These are phyloP conservation scores for Suillus occidentalis DNA, from an alignment of 768 basidiomycete species.

Conservation along the genomic window DNA sequence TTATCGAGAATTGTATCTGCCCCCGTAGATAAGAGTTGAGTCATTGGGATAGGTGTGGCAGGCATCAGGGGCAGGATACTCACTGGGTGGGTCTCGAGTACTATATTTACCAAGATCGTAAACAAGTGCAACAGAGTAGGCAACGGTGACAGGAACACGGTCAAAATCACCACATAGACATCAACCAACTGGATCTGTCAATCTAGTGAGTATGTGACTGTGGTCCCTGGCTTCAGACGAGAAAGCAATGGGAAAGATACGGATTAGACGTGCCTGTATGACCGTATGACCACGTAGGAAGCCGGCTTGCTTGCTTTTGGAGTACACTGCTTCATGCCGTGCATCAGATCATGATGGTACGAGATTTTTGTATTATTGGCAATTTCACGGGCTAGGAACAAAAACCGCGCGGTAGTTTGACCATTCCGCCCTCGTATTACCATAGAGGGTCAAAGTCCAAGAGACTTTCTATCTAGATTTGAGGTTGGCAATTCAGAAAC, in stretches of 20 bases:
- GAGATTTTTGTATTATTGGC: background rate
- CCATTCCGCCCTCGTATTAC: background rate
- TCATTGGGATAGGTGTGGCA: background rate
- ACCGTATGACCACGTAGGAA: background rate
- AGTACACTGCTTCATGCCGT: background rate
- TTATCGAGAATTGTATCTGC: background rate
- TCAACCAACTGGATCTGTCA: background rate
- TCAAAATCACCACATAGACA: background rate
- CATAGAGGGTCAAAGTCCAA: background rate
- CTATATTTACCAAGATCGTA: background rate
- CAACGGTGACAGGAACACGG: background rate
- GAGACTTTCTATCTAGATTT: background rate
- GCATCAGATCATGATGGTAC: background rate
- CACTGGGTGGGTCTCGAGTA: background rate
- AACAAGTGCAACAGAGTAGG: background rate
- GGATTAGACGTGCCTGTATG: background rate
- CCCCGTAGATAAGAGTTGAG: background rate
- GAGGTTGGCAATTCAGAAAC: background rate
- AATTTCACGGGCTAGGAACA: background rate
- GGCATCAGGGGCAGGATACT: background rate
- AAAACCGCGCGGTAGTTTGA: background rate
- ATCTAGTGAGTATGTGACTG: background rate
- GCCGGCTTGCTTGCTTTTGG: background rate
- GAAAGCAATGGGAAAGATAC: background rate
- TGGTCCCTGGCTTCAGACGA: background rate